Conservation (phyloP, 2,329 filamentous ascomycete species). For the Ophidiomyces ophidiicola region DNA sequence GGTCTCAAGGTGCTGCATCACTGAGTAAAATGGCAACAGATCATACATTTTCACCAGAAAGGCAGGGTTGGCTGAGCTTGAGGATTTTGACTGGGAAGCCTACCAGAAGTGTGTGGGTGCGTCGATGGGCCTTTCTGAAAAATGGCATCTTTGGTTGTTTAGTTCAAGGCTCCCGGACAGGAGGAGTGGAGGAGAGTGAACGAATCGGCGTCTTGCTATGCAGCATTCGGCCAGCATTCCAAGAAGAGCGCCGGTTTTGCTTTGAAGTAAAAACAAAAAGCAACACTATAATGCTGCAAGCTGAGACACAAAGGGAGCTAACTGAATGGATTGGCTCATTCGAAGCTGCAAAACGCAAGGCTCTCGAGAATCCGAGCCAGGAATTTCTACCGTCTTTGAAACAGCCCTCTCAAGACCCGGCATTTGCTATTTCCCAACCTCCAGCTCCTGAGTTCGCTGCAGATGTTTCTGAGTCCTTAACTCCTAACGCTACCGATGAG, state of each 20-base stretch:
- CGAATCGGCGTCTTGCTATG: slow-evolving; percentile 91
- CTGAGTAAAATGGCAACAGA: slow-evolving; percentile 42
- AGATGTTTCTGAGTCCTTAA: slow-evolving; percentile 57
- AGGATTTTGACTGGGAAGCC: slow-evolving; percentile 76
- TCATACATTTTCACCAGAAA: slow-evolving; percentile 47
- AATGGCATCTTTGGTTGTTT: slow-evolving; percentile 95
- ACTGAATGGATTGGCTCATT: slow-evolving; percentile 91
- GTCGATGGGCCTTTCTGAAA: slow-evolving; percentile 91
- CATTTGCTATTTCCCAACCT: slow-evolving; percentile 84
- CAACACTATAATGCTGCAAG: slow-evolving; percentile 75
- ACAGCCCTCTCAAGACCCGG: slow-evolving; percentile 47
- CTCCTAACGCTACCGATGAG: slow-evolving; percentile 44
- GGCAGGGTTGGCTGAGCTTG: slow-evolving; percentile 89
- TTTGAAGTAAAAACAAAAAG: slow-evolving; percentile 99
- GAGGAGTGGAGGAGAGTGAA: slow-evolving; percentile 86
- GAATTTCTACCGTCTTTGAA: slow-evolving; percentile 35
- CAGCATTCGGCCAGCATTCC: slow-evolving; percentile 77
- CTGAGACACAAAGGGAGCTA: slow-evolving; percentile 84
- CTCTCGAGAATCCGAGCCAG: slow-evolving; percentile 60
- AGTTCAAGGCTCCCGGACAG: slow-evolving; percentile 63
- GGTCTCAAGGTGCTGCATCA: slow-evolving; percentile 53
- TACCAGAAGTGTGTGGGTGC: slow-evolving; percentile 75
- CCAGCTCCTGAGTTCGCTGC: slow-evolving; percentile 83
- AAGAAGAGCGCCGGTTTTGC: slow-evolving; percentile 89
- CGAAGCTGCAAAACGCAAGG: slow-evolving; percentile 84